Evolutionary conservation across 768 basidiomycete genomes (phyloP), one percentile per base, ranked within the genome.

Genomic region (Rhodotorula kratochvilovae): DNA sequence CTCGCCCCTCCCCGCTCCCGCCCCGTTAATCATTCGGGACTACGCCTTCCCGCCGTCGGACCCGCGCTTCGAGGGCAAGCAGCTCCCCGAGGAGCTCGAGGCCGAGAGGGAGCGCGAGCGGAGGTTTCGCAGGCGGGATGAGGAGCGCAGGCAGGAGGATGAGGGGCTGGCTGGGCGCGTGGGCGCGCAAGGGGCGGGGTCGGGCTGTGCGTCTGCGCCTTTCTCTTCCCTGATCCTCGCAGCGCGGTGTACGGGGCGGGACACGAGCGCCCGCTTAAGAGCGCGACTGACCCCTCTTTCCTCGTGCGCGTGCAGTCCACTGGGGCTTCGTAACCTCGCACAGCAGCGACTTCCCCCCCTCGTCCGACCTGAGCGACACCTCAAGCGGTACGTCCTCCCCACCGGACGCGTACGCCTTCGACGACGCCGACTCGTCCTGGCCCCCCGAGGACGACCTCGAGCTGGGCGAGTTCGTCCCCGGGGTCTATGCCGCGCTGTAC

Each of bases 401-500:
- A 3, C 64, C 58, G 2, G 68, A 75, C 51, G 73, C 39, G n/a
- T 73, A 70, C 58, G 48, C 43, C 2, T 59, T 75, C 21, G 66
- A 81, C 7, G 83, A 82, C 3, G 81, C 13, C 82, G 82, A 35
- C 74, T 74, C 36, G 79, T 80, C 23, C 27, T 35, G 54, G 23
- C 36, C 42, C 45, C 19, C 63, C 5, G 70, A 71, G 10, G 53
- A 57, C n/a, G 67, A 65, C 29, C 56, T 63, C 16, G 67, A 51
- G 29, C 61, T 68, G 19, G 68, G 71, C 5, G 80, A 80, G 53
- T 83, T 90, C 3, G 80, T 83, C 31, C 88, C 90, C 0, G 91
- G 91, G 0, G 68, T 89, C 2, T 92, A 92, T 77, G 86, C 88
- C 25, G 90, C 91, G 15, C 21, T 90, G 79, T 92, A 88, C 72